Evolutionary conservation across 2,329 filamentous ascomycete genomes (phyloP), one percentile per base, ranked within the genome.

Genomic region (Epichloe baconii): DNA sequence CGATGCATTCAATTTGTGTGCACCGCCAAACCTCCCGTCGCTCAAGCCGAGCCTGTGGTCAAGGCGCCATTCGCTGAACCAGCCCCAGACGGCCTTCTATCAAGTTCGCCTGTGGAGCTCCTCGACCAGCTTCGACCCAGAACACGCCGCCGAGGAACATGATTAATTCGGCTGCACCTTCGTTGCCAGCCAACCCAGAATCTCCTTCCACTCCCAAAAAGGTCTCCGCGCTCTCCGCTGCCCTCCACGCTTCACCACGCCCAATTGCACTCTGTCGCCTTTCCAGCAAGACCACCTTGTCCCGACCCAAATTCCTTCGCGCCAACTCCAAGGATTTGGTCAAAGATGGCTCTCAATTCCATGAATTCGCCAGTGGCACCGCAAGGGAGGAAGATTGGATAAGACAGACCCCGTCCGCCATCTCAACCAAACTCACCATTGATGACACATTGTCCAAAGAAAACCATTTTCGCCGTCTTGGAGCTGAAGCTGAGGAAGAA

Each of bases 1-100:
- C 81, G 90, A 54, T 91, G 87, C 67, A 96, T 97, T 58, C 91
- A 86, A 53, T 97, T 97, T 66, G 89, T 88, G 36, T 97, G 91
- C 64, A 83, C 79, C 37, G 78, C 78, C 38, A 86, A 83, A 62
- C 50, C 52, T n/a, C 74, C 80, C 7, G 69, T 70, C 26, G 60
- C 66, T 34, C 73, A 71, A 56, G 62, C 66, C 23, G 59, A 62
- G 40, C 55, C 65, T 4, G 65, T 68, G 58, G 58, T 61, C 42
- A 60, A 62, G 60, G 57, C 64, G 1, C 61, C 63, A 7, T 62
- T 64, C 14, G 61, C 62, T 3, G 67, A 71, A 50, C 67, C 69
- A 45, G 64, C 68, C 17, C 70, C 44, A 74, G 75, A 59, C 80
- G 80, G 50, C 71, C 77, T 42, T 83, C 78, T 67, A 85, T 91